Percentiles rank a stretch among this genome's conserved stretches.
phyloP scores from a whole-genome alignment of 208 protist genomes.

The Porcisia deanei region DNA sequence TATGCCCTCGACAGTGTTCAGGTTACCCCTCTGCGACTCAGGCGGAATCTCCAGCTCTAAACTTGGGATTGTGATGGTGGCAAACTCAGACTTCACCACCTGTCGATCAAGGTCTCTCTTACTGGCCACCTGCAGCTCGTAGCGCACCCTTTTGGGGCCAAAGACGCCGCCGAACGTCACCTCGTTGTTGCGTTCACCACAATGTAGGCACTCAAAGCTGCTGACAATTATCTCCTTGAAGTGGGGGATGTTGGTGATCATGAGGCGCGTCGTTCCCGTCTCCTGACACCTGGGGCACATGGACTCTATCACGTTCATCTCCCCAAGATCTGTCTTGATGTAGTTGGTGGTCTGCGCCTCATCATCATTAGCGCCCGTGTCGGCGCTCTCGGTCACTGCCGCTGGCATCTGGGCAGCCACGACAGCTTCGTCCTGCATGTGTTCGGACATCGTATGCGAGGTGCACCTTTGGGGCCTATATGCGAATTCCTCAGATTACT shows the following conservation, averaged over 20 bases:
- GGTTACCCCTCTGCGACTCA: conserved; percentile 82
- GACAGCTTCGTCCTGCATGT: neutral
- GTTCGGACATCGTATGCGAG: neutral
- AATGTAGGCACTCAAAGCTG: conserved; percentile 91
- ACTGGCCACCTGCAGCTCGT: conserved; percentile 82
- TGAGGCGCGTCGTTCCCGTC: conserved; percentile 87
- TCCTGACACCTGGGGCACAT: conserved; percentile 87
- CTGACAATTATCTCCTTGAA: conserved; percentile 93
- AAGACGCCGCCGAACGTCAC: conserved; percentile 89
- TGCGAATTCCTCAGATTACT: neutral
- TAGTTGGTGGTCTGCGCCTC: conserved; percentile 35
- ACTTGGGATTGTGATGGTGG: conserved; percentile 90
- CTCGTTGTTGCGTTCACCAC: conserved; percentile 89
- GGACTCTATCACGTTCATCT: conserved; percentile 89
- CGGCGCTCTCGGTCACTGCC: conserved; percentile 7
- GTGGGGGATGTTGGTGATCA: conserved; percentile 92
- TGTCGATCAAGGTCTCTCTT: conserved; percentile 91
- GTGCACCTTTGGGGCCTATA: neutral
- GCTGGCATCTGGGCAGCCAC: neutral
- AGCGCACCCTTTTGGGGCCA: conserved; percentile 77
- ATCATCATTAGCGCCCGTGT: neutral
- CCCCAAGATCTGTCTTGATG: conserved; percentile 82
- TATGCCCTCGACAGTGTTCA: conserved; percentile 96
- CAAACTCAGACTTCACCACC: conserved; percentile 94
- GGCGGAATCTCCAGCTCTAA: conserved; percentile 94